These are phyloP conservation scores for Schoenoplectus triqueter DNA, from an alignment of 202 grass and related monocot genomes.

Conservation along the genomic window DNA sequence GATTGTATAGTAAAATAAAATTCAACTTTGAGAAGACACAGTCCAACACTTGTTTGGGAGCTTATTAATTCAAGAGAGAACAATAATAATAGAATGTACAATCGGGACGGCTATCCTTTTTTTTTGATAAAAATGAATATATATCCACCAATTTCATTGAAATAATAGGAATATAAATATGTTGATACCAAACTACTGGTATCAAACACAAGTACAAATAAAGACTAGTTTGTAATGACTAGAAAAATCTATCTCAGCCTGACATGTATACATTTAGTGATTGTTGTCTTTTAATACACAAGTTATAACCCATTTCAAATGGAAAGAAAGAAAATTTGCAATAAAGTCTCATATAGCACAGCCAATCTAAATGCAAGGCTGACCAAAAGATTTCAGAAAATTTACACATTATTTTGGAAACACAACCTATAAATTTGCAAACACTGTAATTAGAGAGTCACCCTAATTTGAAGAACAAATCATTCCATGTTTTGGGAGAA, in stretches of 20 bases:
- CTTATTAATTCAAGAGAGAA: background rate
- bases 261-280: background rate
- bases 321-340: background rate
- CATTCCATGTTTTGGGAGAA: background rate
- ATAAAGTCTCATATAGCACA: background rate
- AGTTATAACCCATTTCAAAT: constrained; percentile 1
- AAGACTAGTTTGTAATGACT: too few relatives aligned
- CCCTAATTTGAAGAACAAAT: background rate
- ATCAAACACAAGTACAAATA: too few relatives aligned
- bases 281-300: background rate
- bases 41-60: constrained; percentile 1
- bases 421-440: background rate
- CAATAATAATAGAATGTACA: background rate
- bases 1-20: background rate
- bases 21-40: background rate
- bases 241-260: too few relatives aligned
- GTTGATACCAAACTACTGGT: too few relatives aligned
- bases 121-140: too few relatives aligned
- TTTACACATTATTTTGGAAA: constrained; percentile 12
- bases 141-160: too few relatives aligned
- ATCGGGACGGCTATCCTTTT: too few relatives aligned
- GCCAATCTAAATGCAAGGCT: background rate
- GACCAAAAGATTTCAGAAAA: background rate
- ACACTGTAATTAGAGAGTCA: constrained; percentile 4
- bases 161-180: too few relatives aligned